These are phyloP conservation scores for Thielaviopsis cerberus DNA, from an alignment of 2,329 filamentous ascomycete species.

Conservation along the genomic window DNA sequence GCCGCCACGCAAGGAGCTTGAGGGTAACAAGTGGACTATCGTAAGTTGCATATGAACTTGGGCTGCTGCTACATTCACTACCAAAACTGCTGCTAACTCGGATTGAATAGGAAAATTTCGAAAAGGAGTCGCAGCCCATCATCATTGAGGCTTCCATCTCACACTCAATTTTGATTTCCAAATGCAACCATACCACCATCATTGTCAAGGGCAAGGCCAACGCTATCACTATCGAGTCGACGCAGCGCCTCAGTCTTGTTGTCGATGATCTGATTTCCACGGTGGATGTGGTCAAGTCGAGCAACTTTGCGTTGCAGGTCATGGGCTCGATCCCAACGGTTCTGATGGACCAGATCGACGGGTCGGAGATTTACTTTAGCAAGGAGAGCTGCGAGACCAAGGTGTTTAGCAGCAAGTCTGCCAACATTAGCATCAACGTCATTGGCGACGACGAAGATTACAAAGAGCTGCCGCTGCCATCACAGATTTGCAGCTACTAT, in stretches of 20 bases:
- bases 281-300: conserved; percentile 86
- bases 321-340: conserved; percentile 71
- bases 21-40: conserved; percentile 86
- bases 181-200: conserved; percentile 79
- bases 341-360: conserved; percentile 81
- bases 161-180: conserved; percentile 80
- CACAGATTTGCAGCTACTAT: conserved; percentile 69
- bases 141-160: conserved; percentile 65
- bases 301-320: conserved; percentile 88
- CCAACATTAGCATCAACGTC: conserved; percentile 72
- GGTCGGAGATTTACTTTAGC: conserved; percentile 70
- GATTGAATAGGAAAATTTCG: conserved; percentile 60
- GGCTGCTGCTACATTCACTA: background rate
- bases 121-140: conserved; percentile 53
- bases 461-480: conserved; percentile 69
- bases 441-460: conserved; percentile 58
- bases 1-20: conserved; percentile 57
- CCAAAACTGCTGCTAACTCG: background rate
- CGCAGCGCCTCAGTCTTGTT: conserved; percentile 62
- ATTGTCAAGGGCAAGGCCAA: conserved; percentile 87
- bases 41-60: conserved; percentile 25
- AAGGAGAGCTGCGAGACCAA: conserved; percentile 62
- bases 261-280: conserved; percentile 79
- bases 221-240: conserved; percentile 91
- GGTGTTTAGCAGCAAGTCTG: conserved; percentile 77